phyloP scores from a whole-genome alignment of 768 basidiomycete genomes.

The Trametes sanguinea region DNA sequence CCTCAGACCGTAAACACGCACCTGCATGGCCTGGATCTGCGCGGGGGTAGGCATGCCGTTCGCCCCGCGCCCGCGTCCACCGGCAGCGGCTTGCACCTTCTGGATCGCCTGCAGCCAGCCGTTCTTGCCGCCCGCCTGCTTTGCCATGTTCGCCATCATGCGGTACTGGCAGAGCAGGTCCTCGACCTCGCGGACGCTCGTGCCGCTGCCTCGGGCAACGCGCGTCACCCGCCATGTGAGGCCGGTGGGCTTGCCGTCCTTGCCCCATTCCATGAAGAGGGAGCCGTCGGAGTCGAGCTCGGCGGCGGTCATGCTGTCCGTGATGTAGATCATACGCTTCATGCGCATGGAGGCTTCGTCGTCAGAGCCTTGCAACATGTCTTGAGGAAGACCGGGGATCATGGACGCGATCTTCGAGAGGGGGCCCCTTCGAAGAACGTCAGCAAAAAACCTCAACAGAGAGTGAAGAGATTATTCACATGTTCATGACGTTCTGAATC shows the following conservation, averaged over 20 bases:
- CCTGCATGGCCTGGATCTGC: conserved; percentile 94
- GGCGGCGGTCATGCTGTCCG: conserved; percentile 91
- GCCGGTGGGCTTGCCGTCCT: conserved; percentile 82
- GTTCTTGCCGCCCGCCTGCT: conserved; percentile 96
- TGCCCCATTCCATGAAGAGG: conserved; percentile 82
- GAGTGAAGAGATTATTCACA: conserved; percentile 54
- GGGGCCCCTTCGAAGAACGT: conserved; percentile 73
- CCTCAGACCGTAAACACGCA: conserved; percentile 37
- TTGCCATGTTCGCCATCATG: conserved; percentile 99
- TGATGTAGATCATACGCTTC: conserved; percentile 99
- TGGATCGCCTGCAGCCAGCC: conserved; percentile 91
- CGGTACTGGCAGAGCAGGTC: conserved; percentile 94
- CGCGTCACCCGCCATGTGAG: conserved; percentile 89
- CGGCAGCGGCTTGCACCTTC: conserved; percentile 87
- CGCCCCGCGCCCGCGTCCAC: conserved; percentile 82
- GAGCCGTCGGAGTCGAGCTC: conserved; percentile 96
- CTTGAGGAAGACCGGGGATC: conserved; percentile 96
- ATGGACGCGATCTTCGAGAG: conserved; percentile 98
- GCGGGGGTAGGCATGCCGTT: conserved; percentile 91
- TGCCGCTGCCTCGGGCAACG: conserved; percentile 92
- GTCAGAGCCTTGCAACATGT: conserved; percentile 87
- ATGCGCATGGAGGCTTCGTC: conserved; percentile 89
- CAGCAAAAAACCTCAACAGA: conserved; percentile 3
- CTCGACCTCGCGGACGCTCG: conserved; percentile 96
- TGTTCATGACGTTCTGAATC: conserved; percentile 96